Percentiles rank a stretch among this genome's conserved stretches.
Evolutionary conservation across 192 early-diverging fungal species (phyloP).

Genomic region (Gigaspora rosea): DNA sequence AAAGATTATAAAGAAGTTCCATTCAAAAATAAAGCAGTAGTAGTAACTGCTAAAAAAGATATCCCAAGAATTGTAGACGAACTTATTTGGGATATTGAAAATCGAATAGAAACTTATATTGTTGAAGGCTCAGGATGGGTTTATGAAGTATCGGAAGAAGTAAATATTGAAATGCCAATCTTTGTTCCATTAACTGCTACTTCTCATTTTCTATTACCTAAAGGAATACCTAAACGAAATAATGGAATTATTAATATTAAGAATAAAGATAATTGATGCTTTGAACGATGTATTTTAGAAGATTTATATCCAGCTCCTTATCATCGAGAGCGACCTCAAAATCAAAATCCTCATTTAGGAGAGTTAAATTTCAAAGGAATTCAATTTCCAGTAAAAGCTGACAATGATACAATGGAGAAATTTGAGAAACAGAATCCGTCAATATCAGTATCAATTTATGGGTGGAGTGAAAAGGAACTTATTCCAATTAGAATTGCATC

Average conservation of each 20-base stretch:
- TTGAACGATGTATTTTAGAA: neutral
- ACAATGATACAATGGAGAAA: neutral
- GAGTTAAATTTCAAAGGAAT: slow-evolving; percentile 15
- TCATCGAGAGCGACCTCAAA: neutral
- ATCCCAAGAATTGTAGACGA: too few relatives aligned
- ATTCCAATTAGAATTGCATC: too few relatives aligned
- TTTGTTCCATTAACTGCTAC: neutral
- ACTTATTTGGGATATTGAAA: neutral
- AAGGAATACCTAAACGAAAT: neutral
- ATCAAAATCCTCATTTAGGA: neutral
- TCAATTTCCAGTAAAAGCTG: slow-evolving; percentile 14
- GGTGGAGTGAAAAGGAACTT: too few relatives aligned
- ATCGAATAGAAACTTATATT: neutral
- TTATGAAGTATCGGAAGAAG: too few relatives aligned
- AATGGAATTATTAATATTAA: too few relatives aligned
- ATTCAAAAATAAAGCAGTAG: too few relatives aligned
- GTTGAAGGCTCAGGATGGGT: too few relatives aligned
- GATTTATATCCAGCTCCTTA: neutral
- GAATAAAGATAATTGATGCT: neutral
- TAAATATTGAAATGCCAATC: too few relatives aligned
- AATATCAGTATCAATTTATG: too few relatives aligned
- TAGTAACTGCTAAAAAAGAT: too few relatives aligned
- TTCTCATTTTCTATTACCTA: neutral
- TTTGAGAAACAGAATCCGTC: too few relatives aligned
- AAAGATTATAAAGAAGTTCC: too few relatives aligned